These are phyloP conservation scores for Saturnispora galanensis DNA, from an alignment of 805 yeast genomes.

Conservation along the genomic window DNA sequence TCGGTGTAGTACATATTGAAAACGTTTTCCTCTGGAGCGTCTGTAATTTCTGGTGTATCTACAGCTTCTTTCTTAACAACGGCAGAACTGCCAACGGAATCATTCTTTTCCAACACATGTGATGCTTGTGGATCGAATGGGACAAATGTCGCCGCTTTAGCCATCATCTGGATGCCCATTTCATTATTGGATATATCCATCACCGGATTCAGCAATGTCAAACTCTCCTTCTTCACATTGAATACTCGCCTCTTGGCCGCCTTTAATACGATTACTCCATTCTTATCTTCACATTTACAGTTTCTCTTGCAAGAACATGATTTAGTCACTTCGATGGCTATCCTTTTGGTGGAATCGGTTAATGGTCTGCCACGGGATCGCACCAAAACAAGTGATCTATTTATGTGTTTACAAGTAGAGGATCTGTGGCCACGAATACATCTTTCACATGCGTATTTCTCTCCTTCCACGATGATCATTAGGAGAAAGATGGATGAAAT, in stretches of 20 bases:
- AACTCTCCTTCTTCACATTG: constrained; percentile 27
- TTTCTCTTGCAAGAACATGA: not conserved
- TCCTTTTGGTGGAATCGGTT: constrained; percentile 44
- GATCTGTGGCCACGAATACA: constrained; percentile 94
- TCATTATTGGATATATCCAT: constrained; percentile 25
- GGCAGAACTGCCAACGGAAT: no score
- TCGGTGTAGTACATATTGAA: constrained; percentile 27
- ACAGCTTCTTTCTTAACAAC: no score
- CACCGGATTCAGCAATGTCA: constrained; percentile 27
- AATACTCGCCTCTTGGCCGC: constrained; percentile 29
- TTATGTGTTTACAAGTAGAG: constrained; percentile 72
- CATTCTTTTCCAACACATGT: no score
- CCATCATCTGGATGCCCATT: constrained; percentile 25
- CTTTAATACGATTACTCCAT: constrained; percentile 23
- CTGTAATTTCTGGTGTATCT: not conserved
- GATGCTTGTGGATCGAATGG: not conserved
- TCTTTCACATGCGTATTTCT: constrained; percentile 72
- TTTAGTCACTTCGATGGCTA: constrained; percentile 47
- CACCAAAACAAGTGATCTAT: constrained; percentile 74
- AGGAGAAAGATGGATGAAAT: not conserved
- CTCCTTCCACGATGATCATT: constrained; percentile 74
- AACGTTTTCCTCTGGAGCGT: constrained; percentile 4
- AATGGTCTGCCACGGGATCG: constrained; percentile 85
- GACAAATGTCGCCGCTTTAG: not conserved
- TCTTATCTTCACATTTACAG: not conserved